Conservation (phyloP, 768 basidiomycete genomes). For the Lactarius vividus region DNA sequence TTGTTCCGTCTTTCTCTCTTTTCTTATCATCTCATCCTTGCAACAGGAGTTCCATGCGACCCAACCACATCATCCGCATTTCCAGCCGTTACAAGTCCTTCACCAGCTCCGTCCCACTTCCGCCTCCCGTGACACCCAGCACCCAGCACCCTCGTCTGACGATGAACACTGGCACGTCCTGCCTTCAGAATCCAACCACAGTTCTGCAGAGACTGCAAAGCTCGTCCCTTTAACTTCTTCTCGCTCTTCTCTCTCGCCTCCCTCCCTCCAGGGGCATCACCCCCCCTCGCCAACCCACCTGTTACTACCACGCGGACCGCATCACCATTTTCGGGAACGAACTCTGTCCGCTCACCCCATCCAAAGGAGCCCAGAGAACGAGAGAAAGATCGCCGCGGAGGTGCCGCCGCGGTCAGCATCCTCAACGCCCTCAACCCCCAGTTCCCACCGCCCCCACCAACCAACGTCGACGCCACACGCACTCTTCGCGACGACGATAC, state of each 20-base stretch:
- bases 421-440: slow-evolving; percentile 62
- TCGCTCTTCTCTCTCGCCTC: slow-evolving; percentile 51
- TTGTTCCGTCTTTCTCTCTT: not conserved
- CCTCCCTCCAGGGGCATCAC: slow-evolving; percentile 44
- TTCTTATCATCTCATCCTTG: not conserved
- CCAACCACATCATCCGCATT: slow-evolving; percentile 12
- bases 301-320: slow-evolving; percentile 16
- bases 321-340: slow-evolving; percentile 15
- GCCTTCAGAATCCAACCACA: slow-evolving; percentile 29
- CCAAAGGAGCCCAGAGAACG: slow-evolving; percentile 31
- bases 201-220: slow-evolving; percentile 24
- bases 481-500: slow-evolving; percentile 37
- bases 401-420: slow-evolving; percentile 49
- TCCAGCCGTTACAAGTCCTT: slow-evolving; percentile 11
- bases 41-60: slow-evolving; percentile 17
- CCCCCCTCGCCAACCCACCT: slow-evolving; percentile 36
- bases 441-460: slow-evolving; percentile 28
- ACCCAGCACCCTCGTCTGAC: slow-evolving; percentile 33
- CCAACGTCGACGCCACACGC: slow-evolving; percentile 25
- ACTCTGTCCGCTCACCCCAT: slow-evolving; percentile 18
- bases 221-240: slow-evolving; percentile 36
- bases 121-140: slow-evolving; percentile 28
- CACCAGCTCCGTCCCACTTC: slow-evolving; percentile 22
- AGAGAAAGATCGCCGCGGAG: slow-evolving; percentile 31
- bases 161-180: slow-evolving; percentile 50